Evolutionary conservation across 2,329 filamentous ascomycete genomes (phyloP).

Genomic region (Cladophialophora chaetospira): DNA sequence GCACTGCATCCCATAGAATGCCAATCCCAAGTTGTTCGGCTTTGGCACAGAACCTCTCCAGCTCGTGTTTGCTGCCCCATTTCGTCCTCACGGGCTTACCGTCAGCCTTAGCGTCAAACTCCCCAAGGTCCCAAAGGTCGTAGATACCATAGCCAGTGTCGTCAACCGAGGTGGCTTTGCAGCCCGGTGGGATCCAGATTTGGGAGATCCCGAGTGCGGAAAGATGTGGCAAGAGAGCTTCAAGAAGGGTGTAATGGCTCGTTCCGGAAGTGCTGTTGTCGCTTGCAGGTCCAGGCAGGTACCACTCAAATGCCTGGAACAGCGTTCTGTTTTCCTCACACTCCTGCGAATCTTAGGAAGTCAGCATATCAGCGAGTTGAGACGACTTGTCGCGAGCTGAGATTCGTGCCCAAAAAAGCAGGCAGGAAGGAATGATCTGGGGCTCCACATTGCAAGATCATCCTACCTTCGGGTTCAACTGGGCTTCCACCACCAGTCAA

Average conservation of each 20-base stretch:
- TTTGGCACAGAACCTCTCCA: slow-evolving; percentile 54
- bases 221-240: slow-evolving; percentile 54
- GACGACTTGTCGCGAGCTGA: background rate
- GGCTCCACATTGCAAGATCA: background rate
- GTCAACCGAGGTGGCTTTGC: slow-evolving; percentile 63
- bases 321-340: slow-evolving; percentile 56
- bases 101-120: slow-evolving; percentile 70
- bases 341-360: background rate
- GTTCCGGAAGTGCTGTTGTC: slow-evolving; percentile 46
- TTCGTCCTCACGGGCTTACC: slow-evolving; percentile 55
- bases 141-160: slow-evolving; percentile 69
- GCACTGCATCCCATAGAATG: slow-evolving; percentile 69
- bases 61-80: slow-evolving; percentile 67
- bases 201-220: slow-evolving; percentile 62
- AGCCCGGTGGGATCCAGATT: slow-evolving; percentile 71
- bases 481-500: slow-evolving; percentile 1
- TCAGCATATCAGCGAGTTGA: background rate
- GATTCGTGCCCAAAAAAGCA: background rate
- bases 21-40: slow-evolving; percentile 58
- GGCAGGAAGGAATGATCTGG: background rate
- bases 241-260: slow-evolving; percentile 63
- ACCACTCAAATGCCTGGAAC: slow-evolving; percentile 74
- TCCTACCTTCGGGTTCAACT: slow-evolving; percentile 7
- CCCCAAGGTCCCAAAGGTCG: slow-evolving; percentile 70
- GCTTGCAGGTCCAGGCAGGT: slow-evolving; percentile 50